A percentile compares a stretch with the other conserved stretches of the same genome.
These are phyloP conservation scores for Coniochaeta ligniaria DNA, from an alignment of 2,329 filamentous ascomycete genomes.

Conservation along the genomic window DNA sequence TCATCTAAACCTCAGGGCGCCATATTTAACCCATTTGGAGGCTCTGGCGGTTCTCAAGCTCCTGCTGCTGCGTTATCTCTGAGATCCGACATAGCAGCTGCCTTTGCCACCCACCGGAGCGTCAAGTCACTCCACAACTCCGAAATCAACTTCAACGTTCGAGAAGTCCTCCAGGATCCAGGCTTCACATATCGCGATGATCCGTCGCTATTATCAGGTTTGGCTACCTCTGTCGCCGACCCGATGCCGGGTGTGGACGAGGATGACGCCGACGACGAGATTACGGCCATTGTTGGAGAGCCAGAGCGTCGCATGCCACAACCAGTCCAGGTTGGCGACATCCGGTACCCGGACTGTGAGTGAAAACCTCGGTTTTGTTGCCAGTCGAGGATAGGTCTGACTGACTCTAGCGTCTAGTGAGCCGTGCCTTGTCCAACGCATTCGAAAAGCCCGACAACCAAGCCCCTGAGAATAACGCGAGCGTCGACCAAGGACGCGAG, in stretches of 20 bases:
- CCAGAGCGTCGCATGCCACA: not conserved
- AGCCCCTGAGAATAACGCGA: conserved; percentile 6
- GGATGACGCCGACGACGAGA: conserved; percentile 15
- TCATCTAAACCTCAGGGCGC: not conserved
- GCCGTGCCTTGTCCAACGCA: conserved; percentile 27
- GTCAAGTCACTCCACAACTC: conserved; percentile 6
- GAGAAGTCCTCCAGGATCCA: conserved; percentile 4
- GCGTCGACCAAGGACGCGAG: conserved; percentile 4
- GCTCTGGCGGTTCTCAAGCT: not conserved
- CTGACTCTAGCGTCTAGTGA: conserved; percentile 59
- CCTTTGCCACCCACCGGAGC: not conserved
- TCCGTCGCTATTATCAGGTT: not conserved
- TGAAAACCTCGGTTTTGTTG: not conserved
- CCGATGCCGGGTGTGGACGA: conserved; percentile 4
- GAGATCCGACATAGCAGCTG: conserved; percentile 7
- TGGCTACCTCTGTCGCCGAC: not conserved
- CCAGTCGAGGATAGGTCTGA: conserved; percentile 38
- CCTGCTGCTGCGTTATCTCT: not conserved
- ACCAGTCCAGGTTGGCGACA: not conserved
- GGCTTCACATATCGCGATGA: conserved; percentile 5
- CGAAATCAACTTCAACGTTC: conserved; percentile 8
- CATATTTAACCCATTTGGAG: not conserved
- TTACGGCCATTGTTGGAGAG: not conserved
- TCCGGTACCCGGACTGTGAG: conserved; percentile 48
- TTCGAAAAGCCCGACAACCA: conserved; percentile 12